phyloP scores from a whole-genome alignment of 768 basidiomycete species.

The Hirschioporus abietinus region DNA sequence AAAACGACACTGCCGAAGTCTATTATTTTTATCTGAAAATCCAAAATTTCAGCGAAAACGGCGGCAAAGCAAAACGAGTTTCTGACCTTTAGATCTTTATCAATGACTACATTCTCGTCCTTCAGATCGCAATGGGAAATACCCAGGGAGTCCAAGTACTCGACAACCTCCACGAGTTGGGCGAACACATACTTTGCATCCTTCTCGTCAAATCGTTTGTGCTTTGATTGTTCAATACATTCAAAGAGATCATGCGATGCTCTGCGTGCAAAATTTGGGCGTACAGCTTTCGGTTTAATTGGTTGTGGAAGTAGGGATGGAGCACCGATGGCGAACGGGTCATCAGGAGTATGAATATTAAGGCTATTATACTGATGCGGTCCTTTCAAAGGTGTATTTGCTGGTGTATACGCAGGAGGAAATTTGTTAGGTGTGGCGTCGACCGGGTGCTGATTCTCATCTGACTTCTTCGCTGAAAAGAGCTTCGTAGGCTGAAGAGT shows the following conservation, averaged over 20 bases:
- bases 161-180: slow-evolving; percentile 83
- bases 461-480: not conserved
- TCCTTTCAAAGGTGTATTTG: not conserved
- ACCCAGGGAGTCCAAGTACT: slow-evolving; percentile 74
- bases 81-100: slow-evolving; percentile 61
- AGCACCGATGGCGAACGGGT: not conserved
- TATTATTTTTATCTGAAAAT: slow-evolving; percentile 78
- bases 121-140: slow-evolving; percentile 96
- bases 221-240: slow-evolving; percentile 83
- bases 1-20: slow-evolving; percentile 91
- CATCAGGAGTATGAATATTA: not conserved
- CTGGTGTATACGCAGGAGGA: not conserved
- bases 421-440: not conserved
- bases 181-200: slow-evolving; percentile 79
- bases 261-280: slow-evolving; percentile 48
- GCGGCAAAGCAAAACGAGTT: slow-evolving; percentile 13
- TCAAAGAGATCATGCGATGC: slow-evolving; percentile 92
- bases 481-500: not conserved
- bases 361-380: not conserved
- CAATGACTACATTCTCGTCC: slow-evolving; percentile 89
- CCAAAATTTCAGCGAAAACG: slow-evolving; percentile 6
- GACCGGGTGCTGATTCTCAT: not conserved
- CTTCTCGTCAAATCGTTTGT: slow-evolving; percentile 72
- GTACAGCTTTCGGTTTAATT: not conserved
- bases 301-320: not conserved